phyloP scores from a whole-genome alignment of 148 eudicot species.

The Silene uniflora region DNA sequence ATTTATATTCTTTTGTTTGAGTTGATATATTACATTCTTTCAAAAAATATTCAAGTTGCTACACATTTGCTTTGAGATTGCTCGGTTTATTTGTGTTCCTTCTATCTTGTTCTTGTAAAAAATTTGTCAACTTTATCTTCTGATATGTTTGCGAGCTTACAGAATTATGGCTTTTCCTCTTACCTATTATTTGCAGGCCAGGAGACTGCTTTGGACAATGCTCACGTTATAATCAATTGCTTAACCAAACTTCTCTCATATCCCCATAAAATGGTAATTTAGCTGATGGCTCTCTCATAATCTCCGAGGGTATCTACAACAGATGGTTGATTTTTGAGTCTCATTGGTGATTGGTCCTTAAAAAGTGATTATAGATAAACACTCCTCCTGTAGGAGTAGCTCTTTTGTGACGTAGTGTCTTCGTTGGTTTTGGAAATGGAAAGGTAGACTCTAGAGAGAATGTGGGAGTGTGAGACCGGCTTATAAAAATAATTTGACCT shows the following conservation, averaged over 20 bases:
- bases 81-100: background rate
- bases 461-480: background rate
- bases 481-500: background rate
- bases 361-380: background rate
- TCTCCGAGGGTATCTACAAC: background rate
- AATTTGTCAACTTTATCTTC: background rate
- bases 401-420: too few relatives aligned
- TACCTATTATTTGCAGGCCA: conserved; percentile 48
- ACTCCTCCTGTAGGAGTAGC: background rate
- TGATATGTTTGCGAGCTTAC: background rate
- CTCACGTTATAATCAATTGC: conserved; percentile 40
- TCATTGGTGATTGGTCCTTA: too few relatives aligned
- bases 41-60: background rate
- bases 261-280: conserved; percentile 77
- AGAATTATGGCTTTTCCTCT: background rate
- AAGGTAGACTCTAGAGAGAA: background rate
- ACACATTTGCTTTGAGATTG: background rate
- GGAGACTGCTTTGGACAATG: conserved; percentile 63
- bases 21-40: background rate
- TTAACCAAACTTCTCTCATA: conserved; percentile 59
- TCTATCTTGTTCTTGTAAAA: background rate
- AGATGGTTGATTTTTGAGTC: background rate
- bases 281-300: background rate
- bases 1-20: background rate
- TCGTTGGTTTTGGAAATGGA: background rate